Percentiles rank a stretch among this genome's conserved stretches.
Conservation (phyloP, 768 basidiomycete genomes). For the Hericium coralloides region DNA sequence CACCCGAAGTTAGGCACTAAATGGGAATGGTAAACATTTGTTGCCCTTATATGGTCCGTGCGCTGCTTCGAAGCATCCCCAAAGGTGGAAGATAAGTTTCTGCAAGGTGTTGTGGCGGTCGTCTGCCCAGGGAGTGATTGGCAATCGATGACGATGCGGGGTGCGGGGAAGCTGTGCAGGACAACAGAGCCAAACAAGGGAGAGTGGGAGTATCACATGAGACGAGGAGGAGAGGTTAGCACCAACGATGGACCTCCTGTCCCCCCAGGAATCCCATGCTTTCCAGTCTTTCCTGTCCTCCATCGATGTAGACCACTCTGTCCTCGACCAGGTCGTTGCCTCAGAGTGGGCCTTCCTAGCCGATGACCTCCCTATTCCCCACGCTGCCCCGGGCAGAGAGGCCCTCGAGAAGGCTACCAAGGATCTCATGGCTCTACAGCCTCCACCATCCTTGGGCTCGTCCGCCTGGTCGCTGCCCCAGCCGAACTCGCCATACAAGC, state of each 20-base stretch:
- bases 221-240: background rate
- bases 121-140: too few relatives aligned
- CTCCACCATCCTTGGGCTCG: constrained; percentile 1
- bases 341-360: constrained; percentile 16
- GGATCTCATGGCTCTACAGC: constrained; percentile 70
- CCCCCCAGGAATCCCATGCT: constrained; percentile 15
- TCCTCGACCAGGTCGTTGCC: constrained; percentile 12
- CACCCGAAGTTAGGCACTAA: too few relatives aligned
- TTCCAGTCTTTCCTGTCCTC: constrained; percentile 15
- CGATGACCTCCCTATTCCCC: constrained; percentile 41
- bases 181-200: constrained; percentile 6
- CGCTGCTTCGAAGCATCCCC: too few relatives aligned
- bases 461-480: constrained; percentile 26
- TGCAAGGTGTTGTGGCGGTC: too few relatives aligned
- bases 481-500: constrained; percentile 15
- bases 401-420: constrained; percentile 73
- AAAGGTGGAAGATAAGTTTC: too few relatives aligned
- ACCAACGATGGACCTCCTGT: constrained; percentile 3
- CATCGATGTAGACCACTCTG: constrained; percentile 14
- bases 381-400: constrained; percentile 36
- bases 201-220: constrained; percentile 11
- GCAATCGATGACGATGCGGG: background rate
- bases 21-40: too few relatives aligned
- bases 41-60: too few relatives aligned
- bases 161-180: background rate